A percentile compares a stretch with the other conserved stretches of the same genome.
Evolutionary conservation across 192 early-diverging fungal species (phyloP).

Genomic region (Podila horticola): DNA sequence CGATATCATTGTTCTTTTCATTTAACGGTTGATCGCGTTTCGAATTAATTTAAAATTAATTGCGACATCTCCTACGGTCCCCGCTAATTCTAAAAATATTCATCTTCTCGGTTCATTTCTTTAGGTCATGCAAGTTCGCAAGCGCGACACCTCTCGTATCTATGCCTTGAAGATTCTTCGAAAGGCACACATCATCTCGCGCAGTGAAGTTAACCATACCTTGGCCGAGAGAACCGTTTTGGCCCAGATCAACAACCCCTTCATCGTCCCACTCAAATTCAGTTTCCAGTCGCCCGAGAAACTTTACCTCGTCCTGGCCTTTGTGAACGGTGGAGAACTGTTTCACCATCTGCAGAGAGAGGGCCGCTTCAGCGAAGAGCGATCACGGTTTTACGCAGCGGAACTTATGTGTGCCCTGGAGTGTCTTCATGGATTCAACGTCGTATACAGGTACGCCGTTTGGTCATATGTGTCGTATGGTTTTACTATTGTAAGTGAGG

Average conservation of each 20-base stretch:
- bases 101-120: neutral
- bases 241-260: conserved; percentile 90
- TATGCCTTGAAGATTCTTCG: conserved; percentile 98
- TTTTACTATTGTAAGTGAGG: conserved; percentile 25
- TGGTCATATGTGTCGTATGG: conserved; percentile 54
- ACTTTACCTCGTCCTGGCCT: conserved; percentile 94
- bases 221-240: conserved; percentile 93
- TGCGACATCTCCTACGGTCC: neutral
- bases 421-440: conserved; percentile 90
- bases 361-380: conserved; percentile 86
- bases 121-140: conserved; percentile 90
- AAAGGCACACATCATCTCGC: conserved; percentile 94
- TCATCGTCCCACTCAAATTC: conserved; percentile 94
- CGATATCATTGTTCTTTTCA: neutral
- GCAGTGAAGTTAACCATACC: conserved; percentile 93
- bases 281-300: conserved; percentile 95
- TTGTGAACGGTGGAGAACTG: conserved; percentile 96
- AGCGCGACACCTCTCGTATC: conserved; percentile 90
- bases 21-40: neutral
- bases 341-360: conserved; percentile 95
- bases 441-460: conserved; percentile 58
- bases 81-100: conserved; percentile 4
- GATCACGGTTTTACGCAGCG: conserved; percentile 93
- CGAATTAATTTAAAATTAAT: neutral
- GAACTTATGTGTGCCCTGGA: conserved; percentile 93